phyloP scores from a whole-genome alignment of 2,329 filamentous ascomycete genomes.

The Aschersonia sp. region DNA sequence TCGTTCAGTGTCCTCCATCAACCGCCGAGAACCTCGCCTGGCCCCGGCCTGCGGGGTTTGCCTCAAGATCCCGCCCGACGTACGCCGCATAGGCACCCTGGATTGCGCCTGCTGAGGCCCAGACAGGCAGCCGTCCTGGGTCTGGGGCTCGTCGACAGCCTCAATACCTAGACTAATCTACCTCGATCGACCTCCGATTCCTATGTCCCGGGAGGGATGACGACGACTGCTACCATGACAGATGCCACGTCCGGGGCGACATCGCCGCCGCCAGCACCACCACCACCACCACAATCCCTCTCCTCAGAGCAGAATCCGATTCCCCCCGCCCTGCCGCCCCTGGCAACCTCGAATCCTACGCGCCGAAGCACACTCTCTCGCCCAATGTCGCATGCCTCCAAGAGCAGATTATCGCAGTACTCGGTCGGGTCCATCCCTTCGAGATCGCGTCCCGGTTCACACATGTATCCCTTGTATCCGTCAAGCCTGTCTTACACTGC shows the following conservation, averaged over 20 bases:
- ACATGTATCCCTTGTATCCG: slow-evolving; percentile 69
- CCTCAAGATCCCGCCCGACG: neutral
- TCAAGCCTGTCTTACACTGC: slow-evolving; percentile 79
- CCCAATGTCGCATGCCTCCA: slow-evolving; percentile 64
- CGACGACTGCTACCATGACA: slow-evolving; percentile 38
- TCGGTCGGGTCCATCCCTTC: slow-evolving; percentile 55
- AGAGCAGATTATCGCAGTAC: slow-evolving; percentile 73
- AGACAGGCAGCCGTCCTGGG: too few species aligned
- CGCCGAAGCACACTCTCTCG: slow-evolving; percentile 46
- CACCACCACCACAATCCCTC: slow-evolving; percentile 9
- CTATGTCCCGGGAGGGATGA: slow-evolving; percentile 13
- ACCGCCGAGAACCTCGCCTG: neutral
- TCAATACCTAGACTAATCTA: too few species aligned
- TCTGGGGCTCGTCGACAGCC: neutral
- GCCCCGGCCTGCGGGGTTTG: slow-evolving; percentile 6
- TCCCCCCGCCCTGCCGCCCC: slow-evolving; percentile 38
- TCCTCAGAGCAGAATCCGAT: slow-evolving; percentile 32
- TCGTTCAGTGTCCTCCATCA: neutral
- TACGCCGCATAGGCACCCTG: neutral
- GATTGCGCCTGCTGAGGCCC: neutral
- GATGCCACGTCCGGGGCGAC: slow-evolving; percentile 38
- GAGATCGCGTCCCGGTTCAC: slow-evolving; percentile 67
- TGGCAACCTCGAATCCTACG: slow-evolving; percentile 41
- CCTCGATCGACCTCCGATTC: neutral
- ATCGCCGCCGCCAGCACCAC: slow-evolving; percentile 26